Base-by-base conservation (phyloP, 208 protist species). In the Spongospora subterranea region DNA sequence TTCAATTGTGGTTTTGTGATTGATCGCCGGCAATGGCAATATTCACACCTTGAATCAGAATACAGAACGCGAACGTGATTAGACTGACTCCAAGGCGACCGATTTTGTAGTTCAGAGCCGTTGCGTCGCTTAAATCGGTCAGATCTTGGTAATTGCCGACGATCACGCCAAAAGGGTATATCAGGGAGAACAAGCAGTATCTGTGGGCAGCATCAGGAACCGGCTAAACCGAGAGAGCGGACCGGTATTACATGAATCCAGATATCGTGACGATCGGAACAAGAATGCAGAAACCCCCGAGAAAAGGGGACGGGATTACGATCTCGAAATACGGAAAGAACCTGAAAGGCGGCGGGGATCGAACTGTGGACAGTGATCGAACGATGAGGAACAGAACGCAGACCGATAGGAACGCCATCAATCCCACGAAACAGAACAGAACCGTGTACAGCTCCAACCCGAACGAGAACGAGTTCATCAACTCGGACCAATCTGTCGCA, bases 401-500 rank as follows among this genome's bases (percentile, higher is more conserved):
- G 71, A 82, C n/a, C 40, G 71, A 39, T 6, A 43, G 6, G n/a
- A 82, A 82, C 35, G 35, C 71, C 6, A 35, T 35, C n/a, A 82
- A n/a, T 6, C 71, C 71, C 6, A 82, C n/a, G 40, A 35, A 6
- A 43, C 71, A 82, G 71, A 82, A 82, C 71, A 82, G 13, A 82
- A 82, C 71, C n/a, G 71, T 43, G 35, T 82, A 82, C 35, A 82
- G 71, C 40, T 82, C 35, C n/a, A 82, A n/a, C 6, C 71, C 71
- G 40, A 82, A 82, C 35, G 71, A 35, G 71, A 82, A 82, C 71
- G 71, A 82, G 71, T 82, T 82, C 71, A 82, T 82, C 71, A 82
- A 43, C 6, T 82, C 71, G n/a, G 35, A 82, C 71, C 71, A 82
- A 35, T 17, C 71, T 82, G 35, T 82, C 17, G 13, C 11, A 35